phyloP scores from a whole-genome alignment of 2,329 filamentous ascomycete species.

The Epicoccum sorghinum region DNA sequence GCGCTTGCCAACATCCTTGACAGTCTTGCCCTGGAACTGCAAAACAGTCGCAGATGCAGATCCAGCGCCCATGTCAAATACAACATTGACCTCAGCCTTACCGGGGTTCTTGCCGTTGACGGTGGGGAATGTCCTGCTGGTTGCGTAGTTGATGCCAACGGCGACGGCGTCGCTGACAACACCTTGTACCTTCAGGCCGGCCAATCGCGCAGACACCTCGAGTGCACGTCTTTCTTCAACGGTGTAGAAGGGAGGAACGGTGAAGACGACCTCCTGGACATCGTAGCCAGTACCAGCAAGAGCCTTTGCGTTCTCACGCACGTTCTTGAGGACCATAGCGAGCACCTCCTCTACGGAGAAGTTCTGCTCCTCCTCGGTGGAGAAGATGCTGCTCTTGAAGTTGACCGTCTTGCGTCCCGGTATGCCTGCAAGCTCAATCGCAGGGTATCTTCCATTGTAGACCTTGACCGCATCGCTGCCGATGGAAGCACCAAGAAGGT shows the following conservation, averaged over 20 bases:
- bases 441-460: conserved; percentile 79
- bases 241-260: conserved; percentile 88
- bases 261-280: conserved; percentile 84
- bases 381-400: conserved; percentile 80
- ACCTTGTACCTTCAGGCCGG: conserved; percentile 83
- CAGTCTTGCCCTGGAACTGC: conserved; percentile 83
- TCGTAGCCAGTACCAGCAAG: conserved; percentile 76
- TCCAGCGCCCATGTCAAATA: conserved; percentile 98
- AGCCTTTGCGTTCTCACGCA: conserved; percentile 84
- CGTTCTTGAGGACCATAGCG: conserved; percentile 93
- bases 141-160: conserved; percentile 95
- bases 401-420: conserved; percentile 69
- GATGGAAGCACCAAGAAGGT: conserved; percentile 75
- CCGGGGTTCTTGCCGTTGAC: conserved; percentile 71
- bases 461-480: conserved; percentile 66
- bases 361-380: conserved; percentile 63
- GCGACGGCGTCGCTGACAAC: conserved; percentile 89
- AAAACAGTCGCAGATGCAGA: conserved; percentile 90
- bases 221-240: conserved; percentile 87
- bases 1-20: conserved; percentile 90
- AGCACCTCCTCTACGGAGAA: conserved; percentile 89
- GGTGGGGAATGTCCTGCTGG: conserved; percentile 84
- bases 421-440: conserved; percentile 68
- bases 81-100: conserved; percentile 87
- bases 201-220: conserved; percentile 81